Percentiles rank a stretch among this genome's conserved stretches.
Evolutionary conservation across 768 basidiomycete genomes (phyloP).

Genomic region (Obba rivulosa): DNA sequence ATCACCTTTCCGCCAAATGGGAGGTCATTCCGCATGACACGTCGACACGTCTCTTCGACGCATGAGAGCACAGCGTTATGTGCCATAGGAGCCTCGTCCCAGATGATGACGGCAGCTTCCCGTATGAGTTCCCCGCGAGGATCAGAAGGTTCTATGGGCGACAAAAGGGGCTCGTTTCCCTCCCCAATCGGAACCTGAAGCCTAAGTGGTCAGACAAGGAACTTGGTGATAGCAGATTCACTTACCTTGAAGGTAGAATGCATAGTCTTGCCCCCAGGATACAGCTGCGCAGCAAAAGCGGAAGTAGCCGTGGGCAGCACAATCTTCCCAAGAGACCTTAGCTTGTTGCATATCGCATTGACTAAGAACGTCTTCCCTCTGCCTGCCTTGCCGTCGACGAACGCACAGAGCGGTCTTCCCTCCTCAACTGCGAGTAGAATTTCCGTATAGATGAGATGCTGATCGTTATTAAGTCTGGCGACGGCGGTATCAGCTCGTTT

Average conservation of each 20-base stretch:
- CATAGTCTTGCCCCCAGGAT: constrained; percentile 31
- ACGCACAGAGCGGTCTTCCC: constrained; percentile 16
- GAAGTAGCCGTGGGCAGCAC: constrained; percentile 33
- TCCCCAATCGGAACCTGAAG: constrained; percentile 30
- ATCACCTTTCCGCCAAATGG: constrained; percentile 35
- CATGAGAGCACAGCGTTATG: constrained; percentile 29
- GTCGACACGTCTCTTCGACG: constrained; percentile 29
- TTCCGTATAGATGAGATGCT: constrained; percentile 17
- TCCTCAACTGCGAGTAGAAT: constrained; percentile 12
- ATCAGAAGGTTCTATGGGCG: constrained; percentile 23
- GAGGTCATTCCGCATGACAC: constrained; percentile 21
- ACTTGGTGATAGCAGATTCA: not conserved
- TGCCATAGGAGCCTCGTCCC: constrained; percentile 41
- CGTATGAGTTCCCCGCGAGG: constrained; percentile 29
- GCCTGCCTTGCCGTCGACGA: constrained; percentile 37
- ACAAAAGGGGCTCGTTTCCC: constrained; percentile 25
- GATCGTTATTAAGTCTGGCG: constrained; percentile 18
- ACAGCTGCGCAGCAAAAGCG: constrained; percentile 35
- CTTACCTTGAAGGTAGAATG: constrained; percentile 35
- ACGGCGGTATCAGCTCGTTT: constrained; percentile 7
- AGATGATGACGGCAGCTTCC: constrained; percentile 26
- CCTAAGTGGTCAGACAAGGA: not conserved
- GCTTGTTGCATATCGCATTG: constrained; percentile 27
- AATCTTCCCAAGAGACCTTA: constrained; percentile 24
- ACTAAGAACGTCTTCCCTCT: constrained; percentile 36